Conservation (phyloP, 306 rosid genomes). For the Abrus precatorius region DNA sequence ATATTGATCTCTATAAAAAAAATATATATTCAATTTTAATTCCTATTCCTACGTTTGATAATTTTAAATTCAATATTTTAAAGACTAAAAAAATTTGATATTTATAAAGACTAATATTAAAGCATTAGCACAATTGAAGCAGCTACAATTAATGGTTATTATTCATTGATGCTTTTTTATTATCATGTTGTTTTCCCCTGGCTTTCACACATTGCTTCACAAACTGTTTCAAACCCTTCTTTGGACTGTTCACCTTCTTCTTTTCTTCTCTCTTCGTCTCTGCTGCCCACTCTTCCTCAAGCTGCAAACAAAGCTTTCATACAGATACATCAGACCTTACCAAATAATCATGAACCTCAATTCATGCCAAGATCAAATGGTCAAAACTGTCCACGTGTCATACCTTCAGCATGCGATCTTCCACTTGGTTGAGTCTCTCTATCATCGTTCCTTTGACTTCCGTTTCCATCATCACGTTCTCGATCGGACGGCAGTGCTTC, state of each 20-base stretch:
- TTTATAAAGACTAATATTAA: too few species aligned
- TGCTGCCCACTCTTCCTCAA: slow-evolving; percentile 59
- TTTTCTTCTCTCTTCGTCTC: slow-evolving; percentile 49
- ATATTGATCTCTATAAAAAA: too few species aligned
- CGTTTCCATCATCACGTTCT: slow-evolving; percentile 65
- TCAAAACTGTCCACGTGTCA: neutral
- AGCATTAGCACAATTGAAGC: neutral
- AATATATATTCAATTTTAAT: too few species aligned
- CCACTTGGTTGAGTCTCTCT: slow-evolving; percentile 72
- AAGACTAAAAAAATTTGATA: too few species aligned
- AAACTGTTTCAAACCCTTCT: slow-evolving; percentile 64
- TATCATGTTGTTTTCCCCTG: slow-evolving; percentile 23
- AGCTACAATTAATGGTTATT: neutral
- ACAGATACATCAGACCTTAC: neutral
- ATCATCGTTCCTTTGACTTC: slow-evolving; percentile 77
- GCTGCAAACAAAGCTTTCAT: slow-evolving; percentile 65
- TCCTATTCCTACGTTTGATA: too few species aligned
- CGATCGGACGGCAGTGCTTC: slow-evolving; percentile 92
- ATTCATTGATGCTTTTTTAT: slow-evolving; percentile 6
- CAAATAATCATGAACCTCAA: neutral
- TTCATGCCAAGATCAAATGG: neutral
- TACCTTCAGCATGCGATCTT: slow-evolving; percentile 82
- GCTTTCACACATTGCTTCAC: slow-evolving; percentile 58
- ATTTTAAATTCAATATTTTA: too few species aligned
- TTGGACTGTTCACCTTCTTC: slow-evolving; percentile 47